Evolutionary conservation across 1,139 yeast genomes (phyloP).

Genomic region (Suhomyces bokatorum): DNA sequence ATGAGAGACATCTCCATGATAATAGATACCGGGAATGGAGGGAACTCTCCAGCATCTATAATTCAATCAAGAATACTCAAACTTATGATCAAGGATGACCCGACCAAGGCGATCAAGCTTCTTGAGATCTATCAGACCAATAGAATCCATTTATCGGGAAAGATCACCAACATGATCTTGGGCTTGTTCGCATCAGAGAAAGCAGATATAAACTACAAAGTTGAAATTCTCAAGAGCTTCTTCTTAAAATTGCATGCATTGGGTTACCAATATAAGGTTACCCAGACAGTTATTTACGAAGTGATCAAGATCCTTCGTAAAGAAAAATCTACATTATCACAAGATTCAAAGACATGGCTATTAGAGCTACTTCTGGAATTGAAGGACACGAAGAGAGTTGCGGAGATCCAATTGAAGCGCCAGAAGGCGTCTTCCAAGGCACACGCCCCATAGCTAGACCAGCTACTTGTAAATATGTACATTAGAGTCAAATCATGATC

Average conservation of each 20-base stretch:
- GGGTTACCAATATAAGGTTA: slow-evolving; percentile 24
- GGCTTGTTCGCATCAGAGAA: slow-evolving; percentile 27
- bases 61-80: slow-evolving; percentile 26
- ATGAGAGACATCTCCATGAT: slow-evolving; percentile 17
- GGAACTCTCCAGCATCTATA: slow-evolving; percentile 11
- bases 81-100: slow-evolving; percentile 28
- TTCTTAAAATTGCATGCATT: slow-evolving; percentile 17
- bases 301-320: slow-evolving; percentile 12
- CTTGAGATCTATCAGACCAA: slow-evolving; percentile 22
- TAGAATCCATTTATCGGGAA: slow-evolving; percentile 21
- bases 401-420: neutral
- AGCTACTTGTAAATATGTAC: slow-evolving; percentile 5
- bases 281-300: slow-evolving; percentile 16
- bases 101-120: slow-evolving; percentile 24
- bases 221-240: slow-evolving; percentile 24
- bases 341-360: slow-evolving; percentile 9
- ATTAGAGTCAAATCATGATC: slow-evolving; percentile 67
- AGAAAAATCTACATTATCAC: slow-evolving; percentile 4
- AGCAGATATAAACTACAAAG: slow-evolving; percentile 18
- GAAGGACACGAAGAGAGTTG: slow-evolving; percentile 10
- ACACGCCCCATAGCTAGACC: neutral
- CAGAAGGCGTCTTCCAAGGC: neutral
- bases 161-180: slow-evolving; percentile 21
- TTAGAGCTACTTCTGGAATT: slow-evolving; percentile 5
- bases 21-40: neutral